Percentiles rank a stretch among this genome's conserved stretches.
Conservation (phyloP, 306 rosid species). For the Gillenia trifoliata region DNA sequence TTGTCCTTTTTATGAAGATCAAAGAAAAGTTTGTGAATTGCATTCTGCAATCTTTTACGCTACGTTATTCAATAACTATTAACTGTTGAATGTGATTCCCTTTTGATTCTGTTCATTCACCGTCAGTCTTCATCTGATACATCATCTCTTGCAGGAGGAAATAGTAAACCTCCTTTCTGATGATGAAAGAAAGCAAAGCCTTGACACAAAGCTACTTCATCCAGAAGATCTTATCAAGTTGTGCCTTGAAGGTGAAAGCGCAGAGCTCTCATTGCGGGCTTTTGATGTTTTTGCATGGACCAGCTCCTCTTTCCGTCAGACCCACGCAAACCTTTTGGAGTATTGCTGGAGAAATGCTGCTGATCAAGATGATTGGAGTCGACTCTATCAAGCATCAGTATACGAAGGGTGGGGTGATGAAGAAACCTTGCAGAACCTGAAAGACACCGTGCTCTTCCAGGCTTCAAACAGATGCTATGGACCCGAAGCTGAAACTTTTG, state of each 20-base stretch:
- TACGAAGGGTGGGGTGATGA: conserved; percentile 86
- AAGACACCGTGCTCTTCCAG: conserved; percentile 54
- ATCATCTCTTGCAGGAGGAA: conserved; percentile 58
- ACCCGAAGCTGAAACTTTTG: conserved; percentile 59
- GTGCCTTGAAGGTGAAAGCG: conserved; percentile 59
- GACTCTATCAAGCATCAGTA: conserved; percentile 45
- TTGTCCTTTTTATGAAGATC: no score
- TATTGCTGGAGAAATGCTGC: conserved; percentile 91
- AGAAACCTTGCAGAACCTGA: conserved; percentile 58
- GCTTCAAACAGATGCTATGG: conserved; percentile 85
- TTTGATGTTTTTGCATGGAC: conserved; percentile 89
- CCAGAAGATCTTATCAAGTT: conserved; percentile 74
- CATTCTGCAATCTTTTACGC: not conserved
- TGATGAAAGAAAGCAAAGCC: conserved; percentile 47
- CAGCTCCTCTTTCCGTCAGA: conserved; percentile 66
- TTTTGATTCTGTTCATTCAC: not conserved
- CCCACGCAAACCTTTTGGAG: conserved; percentile 62
- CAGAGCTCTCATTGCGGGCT: conserved; percentile 53
- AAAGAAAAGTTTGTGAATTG: no score
- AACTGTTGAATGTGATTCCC: not conserved
- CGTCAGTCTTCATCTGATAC: not conserved
- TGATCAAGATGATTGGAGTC: conserved; percentile 69
- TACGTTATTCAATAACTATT: not conserved
- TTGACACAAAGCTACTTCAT: conserved; percentile 53
- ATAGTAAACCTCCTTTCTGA: conserved; percentile 40